Base-by-base conservation (phyloP, 2,329 filamentous ascomycete genomes). In the Talaromyces sp. region DNA sequence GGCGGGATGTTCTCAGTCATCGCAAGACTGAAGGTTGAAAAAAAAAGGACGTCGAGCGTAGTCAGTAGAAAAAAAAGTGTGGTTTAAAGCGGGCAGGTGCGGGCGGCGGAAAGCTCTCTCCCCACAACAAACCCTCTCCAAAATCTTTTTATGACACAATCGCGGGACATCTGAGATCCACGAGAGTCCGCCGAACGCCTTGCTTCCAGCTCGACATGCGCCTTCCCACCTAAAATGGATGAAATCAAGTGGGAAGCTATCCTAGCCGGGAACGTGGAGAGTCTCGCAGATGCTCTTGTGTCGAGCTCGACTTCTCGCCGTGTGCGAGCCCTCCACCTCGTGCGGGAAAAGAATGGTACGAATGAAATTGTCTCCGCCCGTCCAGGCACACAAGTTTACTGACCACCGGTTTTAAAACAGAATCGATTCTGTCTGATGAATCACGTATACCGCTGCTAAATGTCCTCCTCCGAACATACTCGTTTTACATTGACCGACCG, bases 381-480 rank as follows among this genome's bases (percentile, higher is more conserved):
- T 59, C 10, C 27, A 53, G 23, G 30, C n/a, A 30, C n/a, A 56
- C 50, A 28, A 30, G 5, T 10, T 36, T 52, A 47, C 56, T 50
- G 40, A 53, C 61, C 4, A 63, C 65, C 69, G 47, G 69, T 57
- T 59, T 33, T 60, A 40, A 34, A 34, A 40, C 61, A 78, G 76
- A 66, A 40, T 67, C 69, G 55, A 69, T 76, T 60, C 51, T 78
- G 56, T 67, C 72, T 33, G 67, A 69, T 47, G 66, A 74, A 67
- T 62, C 65, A 56, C 69, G 70, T 56, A 68, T 71, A 64, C 68
- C 76, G 73, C 75, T 95, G 58, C 79, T 96, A 65, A 83, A 86
- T 64, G 80, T 92, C 36, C 85, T 99, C 34, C 94, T 98, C 78
- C 87, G 87, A 73, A 97, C 93, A 57, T 92, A 97, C 72, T 86